Evolutionary conservation across 805 yeast species (phyloP).

Genomic region (Starmerella vaccinii): DNA sequence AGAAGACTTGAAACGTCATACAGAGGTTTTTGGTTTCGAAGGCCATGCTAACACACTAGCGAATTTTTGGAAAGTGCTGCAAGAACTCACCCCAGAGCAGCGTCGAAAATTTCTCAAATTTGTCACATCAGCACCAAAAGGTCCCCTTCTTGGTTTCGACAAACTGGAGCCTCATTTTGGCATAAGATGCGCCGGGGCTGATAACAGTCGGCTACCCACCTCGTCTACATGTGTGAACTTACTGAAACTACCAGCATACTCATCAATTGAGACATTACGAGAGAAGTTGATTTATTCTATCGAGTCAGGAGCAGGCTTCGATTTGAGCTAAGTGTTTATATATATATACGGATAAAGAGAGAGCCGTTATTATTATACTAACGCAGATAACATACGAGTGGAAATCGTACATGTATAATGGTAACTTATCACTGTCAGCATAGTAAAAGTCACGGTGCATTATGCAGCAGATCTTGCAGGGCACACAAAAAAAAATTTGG

Average conservation of each 20-base stretch:
- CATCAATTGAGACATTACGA: conserved; percentile 44
- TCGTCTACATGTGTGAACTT: conserved; percentile 90
- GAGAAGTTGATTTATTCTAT: conserved; percentile 69
- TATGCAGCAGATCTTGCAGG: conserved; percentile 1
- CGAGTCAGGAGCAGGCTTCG: conserved; percentile 77
- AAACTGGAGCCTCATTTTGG: conserved; percentile 71
- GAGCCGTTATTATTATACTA: too few species aligned
- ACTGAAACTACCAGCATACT: conserved; percentile 75
- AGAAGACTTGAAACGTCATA: conserved; percentile 53
- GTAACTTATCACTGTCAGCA: not conserved
- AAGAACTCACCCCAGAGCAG: conserved; percentile 48
- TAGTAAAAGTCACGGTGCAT: not conserved
- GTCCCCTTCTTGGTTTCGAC: conserved; percentile 80
- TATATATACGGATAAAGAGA: not conserved
- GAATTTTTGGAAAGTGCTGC: conserved; percentile 65
- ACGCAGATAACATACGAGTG: not conserved
- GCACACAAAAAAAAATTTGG: conserved; percentile 1
- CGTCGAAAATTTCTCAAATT: conserved; percentile 62
- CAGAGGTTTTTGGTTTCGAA: conserved; percentile 51
- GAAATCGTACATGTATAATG: not conserved
- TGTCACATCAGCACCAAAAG: conserved; percentile 85
- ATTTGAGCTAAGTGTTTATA: conserved; percentile 34
- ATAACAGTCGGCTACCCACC: conserved; percentile 58
- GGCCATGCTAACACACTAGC: conserved; percentile 48
- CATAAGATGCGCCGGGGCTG: conserved; percentile 47